These are phyloP conservation scores for Botryotinia convoluta DNA, from an alignment of 2,329 filamentous ascomycete genomes.

Conservation along the genomic window DNA sequence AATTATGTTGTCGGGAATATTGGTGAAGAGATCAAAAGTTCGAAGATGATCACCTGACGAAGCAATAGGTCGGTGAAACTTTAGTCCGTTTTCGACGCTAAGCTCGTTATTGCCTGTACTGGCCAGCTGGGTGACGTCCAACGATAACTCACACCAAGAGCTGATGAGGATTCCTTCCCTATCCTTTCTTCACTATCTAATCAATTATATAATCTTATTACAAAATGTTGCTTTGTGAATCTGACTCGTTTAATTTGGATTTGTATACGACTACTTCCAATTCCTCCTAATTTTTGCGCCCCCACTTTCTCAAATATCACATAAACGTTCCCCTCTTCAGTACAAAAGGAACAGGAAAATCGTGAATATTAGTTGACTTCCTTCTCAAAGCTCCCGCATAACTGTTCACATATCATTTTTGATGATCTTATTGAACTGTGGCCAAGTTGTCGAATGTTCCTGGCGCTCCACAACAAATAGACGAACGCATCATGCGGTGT, in stretches of 20 bases:
- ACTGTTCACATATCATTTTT: not conserved
- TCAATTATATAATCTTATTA: not conserved
- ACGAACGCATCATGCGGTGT: not conserved
- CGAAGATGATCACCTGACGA: conserved; percentile 4
- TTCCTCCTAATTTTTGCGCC: not conserved
- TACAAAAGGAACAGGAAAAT: not conserved
- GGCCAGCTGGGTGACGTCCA: not conserved
- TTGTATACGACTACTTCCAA: not conserved
- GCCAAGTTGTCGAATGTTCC: not conserved
- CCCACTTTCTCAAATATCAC: not conserved
- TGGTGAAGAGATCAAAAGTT: not conserved
- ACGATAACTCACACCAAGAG: not conserved
- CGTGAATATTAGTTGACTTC: not conserved
- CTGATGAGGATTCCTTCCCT: not conserved
- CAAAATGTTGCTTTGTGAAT: not conserved
- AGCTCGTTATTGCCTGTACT: too few species aligned
- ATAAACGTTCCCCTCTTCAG: not conserved
- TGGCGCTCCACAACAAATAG: not conserved
- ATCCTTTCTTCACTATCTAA: not conserved
- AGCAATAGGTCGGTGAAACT: not conserved
- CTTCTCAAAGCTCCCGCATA: fast-evolving
- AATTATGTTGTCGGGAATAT: not conserved
- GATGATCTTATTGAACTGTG: not conserved
- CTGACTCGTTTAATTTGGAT: not conserved
- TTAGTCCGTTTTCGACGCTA: not conserved